phyloP scores from a whole-genome alignment of 306 rosid species.

The Nissolia schottii region DNA sequence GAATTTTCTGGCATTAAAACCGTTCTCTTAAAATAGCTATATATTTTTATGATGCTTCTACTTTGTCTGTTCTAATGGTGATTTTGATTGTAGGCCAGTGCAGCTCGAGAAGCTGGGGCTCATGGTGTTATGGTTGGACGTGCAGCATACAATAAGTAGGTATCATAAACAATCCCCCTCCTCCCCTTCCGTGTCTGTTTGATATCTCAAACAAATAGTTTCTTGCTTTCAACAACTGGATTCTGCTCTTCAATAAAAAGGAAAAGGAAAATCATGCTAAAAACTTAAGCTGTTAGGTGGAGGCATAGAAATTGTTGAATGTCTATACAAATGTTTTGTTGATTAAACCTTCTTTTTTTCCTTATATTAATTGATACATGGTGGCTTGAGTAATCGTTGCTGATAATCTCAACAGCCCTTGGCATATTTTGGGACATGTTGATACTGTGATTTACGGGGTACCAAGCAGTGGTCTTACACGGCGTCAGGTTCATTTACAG shows the following conservation, averaged over 20 bases:
- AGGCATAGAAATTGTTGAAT: not conserved
- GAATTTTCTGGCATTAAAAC: not conserved
- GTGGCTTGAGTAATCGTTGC: slow-evolving; percentile 22
- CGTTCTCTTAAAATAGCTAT: not conserved
- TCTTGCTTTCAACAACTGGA: slow-evolving; percentile 6
- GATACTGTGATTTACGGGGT: slow-evolving; percentile 79
- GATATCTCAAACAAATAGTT: slow-evolving; percentile 4
- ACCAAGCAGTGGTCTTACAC: slow-evolving; percentile 63
- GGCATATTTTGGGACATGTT: slow-evolving; percentile 83
- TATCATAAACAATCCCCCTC: not conserved
- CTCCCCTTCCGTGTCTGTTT: not conserved
- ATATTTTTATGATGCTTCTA: slow-evolving; percentile 14
- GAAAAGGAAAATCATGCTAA: not conserved
- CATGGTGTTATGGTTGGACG: slow-evolving; percentile 99
- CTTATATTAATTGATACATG: not conserved
- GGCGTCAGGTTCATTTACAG: slow-evolving; percentile 80
- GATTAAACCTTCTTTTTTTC: slow-evolving; percentile 12
- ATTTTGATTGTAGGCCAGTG: slow-evolving; percentile 52
- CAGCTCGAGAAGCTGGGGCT: slow-evolving; percentile 80
- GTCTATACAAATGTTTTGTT: not conserved
- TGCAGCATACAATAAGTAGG: slow-evolving; percentile 73
- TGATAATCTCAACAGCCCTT: slow-evolving; percentile 59
- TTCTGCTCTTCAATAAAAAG: slow-evolving; percentile 7
- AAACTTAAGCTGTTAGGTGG: not conserved
- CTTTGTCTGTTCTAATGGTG: slow-evolving; percentile 10